Base-by-base conservation (phyloP, 2,329 filamentous ascomycete genomes). In the Fusarium sp. region DNA sequence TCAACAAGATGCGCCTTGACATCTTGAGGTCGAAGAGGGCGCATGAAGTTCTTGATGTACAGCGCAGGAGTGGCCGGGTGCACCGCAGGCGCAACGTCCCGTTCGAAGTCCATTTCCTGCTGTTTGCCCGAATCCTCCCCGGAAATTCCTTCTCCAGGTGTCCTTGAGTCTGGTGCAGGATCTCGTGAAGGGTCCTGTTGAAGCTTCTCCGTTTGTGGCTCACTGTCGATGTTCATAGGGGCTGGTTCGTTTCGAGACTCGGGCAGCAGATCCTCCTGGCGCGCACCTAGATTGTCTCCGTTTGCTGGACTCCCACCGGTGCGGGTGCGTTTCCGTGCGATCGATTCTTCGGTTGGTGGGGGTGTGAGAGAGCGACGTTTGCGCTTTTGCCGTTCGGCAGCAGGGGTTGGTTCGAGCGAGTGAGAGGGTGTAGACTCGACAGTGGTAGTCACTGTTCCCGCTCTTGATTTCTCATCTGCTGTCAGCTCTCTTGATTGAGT, bases 1-100 rank as follows among this genome's bases (percentile, higher is more conserved):
- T 85, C 81, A 41, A 87, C 76, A 6, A 98, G 83, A 74, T 97
- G 89, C 2, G 86, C 83, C 71, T 87, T 88, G 2, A 98, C 85
- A 18, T 84, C 82, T 25, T 83, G 81, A 1, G 88, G 86, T 60
- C 93, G 91, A 21, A 98, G 83, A 11, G 96, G 94, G 45, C 95
- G 90, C 88, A 96, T 94, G 54, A 98, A 88, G 73, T 97, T 91
- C 77, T 90, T 90, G 71, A 98, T 96, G 80, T 97, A 98, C 45
- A 98, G 82, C 17, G 92, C 90, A 31, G 88, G 80, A 5, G 94
- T 95, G 7, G 91, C 89, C 21, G 88, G 86, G 76, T 96, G 92
- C 35, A 90, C 79, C 0, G 92, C 85, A 9, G 90, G 88, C 23
- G 78, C 78, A 27, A 84, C 78, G 37, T 79, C 76, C 20, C 72